These are phyloP conservation scores for Sisymbrium altissimum DNA, from an alignment of 345 rosid species.

Conservation along the genomic window DNA sequence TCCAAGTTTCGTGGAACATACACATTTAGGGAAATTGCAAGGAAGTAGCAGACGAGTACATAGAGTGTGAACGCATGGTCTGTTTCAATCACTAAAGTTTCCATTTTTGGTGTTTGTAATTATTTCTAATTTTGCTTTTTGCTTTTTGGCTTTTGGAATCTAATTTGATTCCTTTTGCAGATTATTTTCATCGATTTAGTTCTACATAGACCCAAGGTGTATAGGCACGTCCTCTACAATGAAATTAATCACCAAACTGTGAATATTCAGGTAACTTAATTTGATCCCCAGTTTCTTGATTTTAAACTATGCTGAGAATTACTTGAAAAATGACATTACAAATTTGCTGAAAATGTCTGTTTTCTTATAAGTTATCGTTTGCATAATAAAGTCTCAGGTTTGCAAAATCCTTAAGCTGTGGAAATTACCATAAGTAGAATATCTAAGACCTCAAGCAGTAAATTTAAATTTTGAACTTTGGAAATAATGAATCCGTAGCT, in stretches of 20 bases:
- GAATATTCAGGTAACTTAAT: slow-evolving; percentile 47
- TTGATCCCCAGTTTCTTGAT: background rate
- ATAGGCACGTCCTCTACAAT: slow-evolving; percentile 71
- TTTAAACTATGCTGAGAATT: background rate
- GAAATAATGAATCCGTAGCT: no score
- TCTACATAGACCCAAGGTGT: slow-evolving; percentile 74
- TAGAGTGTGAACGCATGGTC: slow-evolving; percentile 88
- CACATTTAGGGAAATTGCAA: slow-evolving; percentile 55
- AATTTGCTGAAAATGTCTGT: no score
- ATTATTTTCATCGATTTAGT: slow-evolving; percentile 82
- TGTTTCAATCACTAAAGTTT: slow-evolving; percentile 2
- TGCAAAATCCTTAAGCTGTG: no score
- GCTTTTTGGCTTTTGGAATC: no score
- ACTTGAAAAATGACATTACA: no score
- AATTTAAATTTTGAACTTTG: background rate
- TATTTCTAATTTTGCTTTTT: no score
- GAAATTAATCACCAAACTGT: slow-evolving; percentile 48
- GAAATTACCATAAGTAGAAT: no score
- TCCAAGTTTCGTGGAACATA: background rate
- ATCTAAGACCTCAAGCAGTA: no score
- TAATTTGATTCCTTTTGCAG: slow-evolving; percentile 26
- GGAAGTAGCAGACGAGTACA: slow-evolving; percentile 70
- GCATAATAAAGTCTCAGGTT: no score
- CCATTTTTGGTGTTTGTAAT: slow-evolving; percentile 18
- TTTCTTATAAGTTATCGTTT: no score